Conservation (phyloP, 208 protist species). For the Trypanosoma mega region DNA sequence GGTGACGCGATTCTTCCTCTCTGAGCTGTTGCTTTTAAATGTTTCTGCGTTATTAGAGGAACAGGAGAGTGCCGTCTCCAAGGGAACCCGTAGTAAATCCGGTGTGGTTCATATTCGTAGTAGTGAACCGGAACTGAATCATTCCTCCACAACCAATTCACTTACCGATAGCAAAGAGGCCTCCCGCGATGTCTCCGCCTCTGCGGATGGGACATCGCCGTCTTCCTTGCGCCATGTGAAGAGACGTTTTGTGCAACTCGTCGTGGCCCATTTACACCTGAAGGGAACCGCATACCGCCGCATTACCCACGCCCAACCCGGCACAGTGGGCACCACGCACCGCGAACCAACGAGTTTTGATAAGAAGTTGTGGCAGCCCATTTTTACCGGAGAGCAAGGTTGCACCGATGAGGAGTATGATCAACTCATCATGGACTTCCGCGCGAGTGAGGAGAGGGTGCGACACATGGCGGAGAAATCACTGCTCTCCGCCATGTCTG, state of each 20-base stretch:
- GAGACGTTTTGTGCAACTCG: slow-evolving; percentile 34
- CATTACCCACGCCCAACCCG: slow-evolving; percentile 2
- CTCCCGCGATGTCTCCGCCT: neutral
- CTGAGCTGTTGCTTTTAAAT: slow-evolving; percentile 56
- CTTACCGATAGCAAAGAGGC: too few species aligned
- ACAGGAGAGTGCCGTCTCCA: too few species aligned
- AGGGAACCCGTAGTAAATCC: too few species aligned
- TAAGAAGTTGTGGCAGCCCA: slow-evolving; percentile 38
- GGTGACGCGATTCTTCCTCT: slow-evolving; percentile 56
- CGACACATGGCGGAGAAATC: slow-evolving; percentile 39
- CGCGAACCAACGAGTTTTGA: neutral
- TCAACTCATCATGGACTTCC: slow-evolving; percentile 48
- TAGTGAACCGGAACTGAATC: too few species aligned
- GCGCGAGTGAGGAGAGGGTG: slow-evolving; percentile 36
- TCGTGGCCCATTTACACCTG: slow-evolving; percentile 73
- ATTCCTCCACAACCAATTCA: too few species aligned
- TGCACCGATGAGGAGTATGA: slow-evolving; percentile 75
- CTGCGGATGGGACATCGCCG: neutral
- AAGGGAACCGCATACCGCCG: slow-evolving; percentile 33
- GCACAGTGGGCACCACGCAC: neutral
- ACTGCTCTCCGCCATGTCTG: slow-evolving; percentile 31
- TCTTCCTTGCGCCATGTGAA: neutral
- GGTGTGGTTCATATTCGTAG: too few species aligned
- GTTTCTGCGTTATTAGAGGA: slow-evolving; percentile 48
- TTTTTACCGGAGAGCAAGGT: slow-evolving; percentile 52